phyloP scores from a whole-genome alignment of 75 land plant species.

The Cupressus sempervirens region DNA sequence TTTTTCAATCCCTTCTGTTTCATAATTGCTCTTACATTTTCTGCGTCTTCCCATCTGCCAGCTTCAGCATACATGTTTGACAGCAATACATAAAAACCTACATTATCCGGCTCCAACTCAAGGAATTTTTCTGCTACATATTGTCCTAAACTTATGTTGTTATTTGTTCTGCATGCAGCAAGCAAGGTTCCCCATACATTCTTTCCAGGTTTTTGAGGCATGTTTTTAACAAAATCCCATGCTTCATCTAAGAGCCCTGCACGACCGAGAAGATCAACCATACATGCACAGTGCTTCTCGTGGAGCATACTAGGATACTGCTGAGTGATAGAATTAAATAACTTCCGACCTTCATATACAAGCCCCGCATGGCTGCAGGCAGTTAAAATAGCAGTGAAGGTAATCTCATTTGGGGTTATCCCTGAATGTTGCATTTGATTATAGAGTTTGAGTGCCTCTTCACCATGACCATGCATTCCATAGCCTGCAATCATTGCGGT shows the following conservation, averaged over 20 bases:
- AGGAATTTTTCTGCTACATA: slow-evolving; percentile 21
- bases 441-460: slow-evolving; percentile 40
- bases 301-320: slow-evolving; percentile 25
- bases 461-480: slow-evolving; percentile 40
- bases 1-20: slow-evolving; percentile 18
- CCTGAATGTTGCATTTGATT: slow-evolving; percentile 47
- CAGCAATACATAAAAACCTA: slow-evolving; percentile 26
- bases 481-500: slow-evolving; percentile 62
- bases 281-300: slow-evolving; percentile 35
- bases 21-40: slow-evolving; percentile 19
- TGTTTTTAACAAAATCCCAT: slow-evolving; percentile 10
- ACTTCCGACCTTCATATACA: slow-evolving; percentile 40
- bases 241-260: slow-evolving; percentile 38
- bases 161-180: slow-evolving; percentile 31
- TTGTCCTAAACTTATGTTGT: slow-evolving; percentile 21
- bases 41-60: slow-evolving; percentile 34
- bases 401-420: slow-evolving; percentile 43
- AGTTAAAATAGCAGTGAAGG: slow-evolving; percentile 48
- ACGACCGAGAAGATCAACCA: slow-evolving; percentile 40
- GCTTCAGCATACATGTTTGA: slow-evolving; percentile 27
- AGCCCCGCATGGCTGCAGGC: slow-evolving; percentile 65
- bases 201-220: slow-evolving; percentile 16
- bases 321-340: slow-evolving; percentile 30
- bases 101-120: slow-evolving; percentile 23
- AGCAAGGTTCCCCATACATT: slow-evolving; percentile 30